These are phyloP conservation scores for Pyrenopolyporus hunteri DNA, from an alignment of 495 filamentous ascomycete species.

Conservation along the genomic window DNA sequence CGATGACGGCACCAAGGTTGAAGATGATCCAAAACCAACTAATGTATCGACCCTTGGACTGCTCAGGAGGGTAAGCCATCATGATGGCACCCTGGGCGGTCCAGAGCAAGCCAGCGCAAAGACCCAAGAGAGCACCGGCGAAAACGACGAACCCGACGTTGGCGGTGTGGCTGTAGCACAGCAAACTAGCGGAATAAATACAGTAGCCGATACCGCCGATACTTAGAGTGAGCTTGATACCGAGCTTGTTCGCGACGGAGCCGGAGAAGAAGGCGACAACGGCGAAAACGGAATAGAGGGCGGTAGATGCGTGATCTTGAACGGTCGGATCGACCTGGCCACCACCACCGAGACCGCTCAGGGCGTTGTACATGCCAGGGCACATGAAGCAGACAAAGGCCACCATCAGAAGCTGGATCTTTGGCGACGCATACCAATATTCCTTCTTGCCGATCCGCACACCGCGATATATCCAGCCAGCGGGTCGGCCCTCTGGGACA, in stretches of 20 bases:
- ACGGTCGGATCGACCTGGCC: conserved; percentile 68
- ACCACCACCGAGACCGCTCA: conserved; percentile 75
- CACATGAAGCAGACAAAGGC: conserved; percentile 89
- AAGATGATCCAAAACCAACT: conserved; percentile 95
- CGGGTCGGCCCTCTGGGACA: conserved; percentile 38
- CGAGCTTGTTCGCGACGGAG: conserved; percentile 76
- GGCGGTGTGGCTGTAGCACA: conserved; percentile 80
- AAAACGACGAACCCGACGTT: conserved; percentile 82
- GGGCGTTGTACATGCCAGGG: conserved; percentile 84
- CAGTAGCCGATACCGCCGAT: conserved; percentile 88
- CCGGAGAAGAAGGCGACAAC: conserved; percentile 89
- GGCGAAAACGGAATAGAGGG: conserved; percentile 76
- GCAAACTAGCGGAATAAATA: conserved; percentile 78
- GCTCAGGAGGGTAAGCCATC: conserved; percentile 89
- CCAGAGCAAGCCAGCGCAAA: conserved; percentile 89
- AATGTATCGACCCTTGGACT: conserved; percentile 85
- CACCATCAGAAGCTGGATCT: conserved; percentile 74
- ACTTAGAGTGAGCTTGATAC: conserved; percentile 72
- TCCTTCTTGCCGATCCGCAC: conserved; percentile 60
- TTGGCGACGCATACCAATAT: conserved; percentile 77
- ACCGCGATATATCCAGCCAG: conserved; percentile 73
- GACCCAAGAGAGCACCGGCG: conserved; percentile 72
- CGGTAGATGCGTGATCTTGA: conserved; percentile 64
- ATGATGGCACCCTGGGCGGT: conserved; percentile 93
- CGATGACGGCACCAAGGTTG: conserved; percentile 91